These are phyloP conservation scores for Lentinula guzmanii DNA, from an alignment of 768 basidiomycete genomes.

Conservation along the genomic window DNA sequence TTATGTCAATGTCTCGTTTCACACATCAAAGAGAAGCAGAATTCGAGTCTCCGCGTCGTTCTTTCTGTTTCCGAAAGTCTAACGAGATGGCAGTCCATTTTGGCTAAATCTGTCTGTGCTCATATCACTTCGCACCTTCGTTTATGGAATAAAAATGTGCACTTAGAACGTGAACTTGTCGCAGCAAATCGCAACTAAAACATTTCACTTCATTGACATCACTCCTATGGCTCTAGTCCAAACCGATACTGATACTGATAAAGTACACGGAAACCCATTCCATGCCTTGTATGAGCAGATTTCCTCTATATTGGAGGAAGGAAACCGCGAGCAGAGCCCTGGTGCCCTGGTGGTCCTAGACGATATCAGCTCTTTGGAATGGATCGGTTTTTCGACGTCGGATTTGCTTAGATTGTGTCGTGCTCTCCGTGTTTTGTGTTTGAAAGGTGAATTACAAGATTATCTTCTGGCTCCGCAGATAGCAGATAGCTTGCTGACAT, in stretches of 20 bases:
- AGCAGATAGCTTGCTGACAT: not conserved
- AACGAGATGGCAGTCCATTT: slow-evolving; percentile 56
- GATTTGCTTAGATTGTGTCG: slow-evolving; percentile 56
- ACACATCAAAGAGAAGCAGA: slow-evolving; percentile 42
- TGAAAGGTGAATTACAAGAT: slow-evolving; percentile 34
- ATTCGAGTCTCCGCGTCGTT: slow-evolving; percentile 32
- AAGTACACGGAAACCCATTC: slow-evolving; percentile 12
- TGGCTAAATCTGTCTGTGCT: slow-evolving; percentile 51
- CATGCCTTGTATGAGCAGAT: slow-evolving; percentile 33
- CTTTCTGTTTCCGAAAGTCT: slow-evolving; percentile 55
- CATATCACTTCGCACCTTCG: not conserved
- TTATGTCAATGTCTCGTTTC: slow-evolving; percentile 47
- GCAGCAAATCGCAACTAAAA: slow-evolving; percentile 24
- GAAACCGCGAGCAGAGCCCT: slow-evolving; percentile 4
- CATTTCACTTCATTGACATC: slow-evolving; percentile 15
- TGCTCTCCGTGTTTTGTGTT: slow-evolving; percentile 50
- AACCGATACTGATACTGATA: slow-evolving; percentile 10
- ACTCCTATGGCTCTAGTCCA: slow-evolving; percentile 18
- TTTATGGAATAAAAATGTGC: not conserved
- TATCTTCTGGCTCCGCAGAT: not conserved
- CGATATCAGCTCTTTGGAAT: slow-evolving; percentile 61
- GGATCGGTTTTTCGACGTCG: slow-evolving; percentile 53
- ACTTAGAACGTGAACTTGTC: slow-evolving; percentile 22
- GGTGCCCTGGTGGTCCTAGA: slow-evolving; percentile 58
- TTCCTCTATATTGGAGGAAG: slow-evolving; percentile 16